These are phyloP conservation scores for Berberis thunbergii DNA, from an alignment of 164 flowering plant genomes.

Conservation along the genomic window DNA sequence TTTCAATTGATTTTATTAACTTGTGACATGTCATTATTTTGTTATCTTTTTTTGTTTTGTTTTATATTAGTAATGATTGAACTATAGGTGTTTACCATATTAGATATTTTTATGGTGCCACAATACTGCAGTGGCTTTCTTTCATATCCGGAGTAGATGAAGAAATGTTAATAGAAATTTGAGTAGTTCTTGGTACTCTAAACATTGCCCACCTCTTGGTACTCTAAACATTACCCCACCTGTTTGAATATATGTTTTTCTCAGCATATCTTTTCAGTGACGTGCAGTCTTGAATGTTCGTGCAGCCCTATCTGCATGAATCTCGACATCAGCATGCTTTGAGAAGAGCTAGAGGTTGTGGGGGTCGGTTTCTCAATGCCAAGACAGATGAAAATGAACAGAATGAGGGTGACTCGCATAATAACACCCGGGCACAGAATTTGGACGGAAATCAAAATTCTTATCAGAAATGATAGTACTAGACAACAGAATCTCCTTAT, in stretches of 20 bases:
- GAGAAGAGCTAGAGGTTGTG: constrained; percentile 69
- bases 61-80: too few species aligned
- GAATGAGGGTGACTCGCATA: constrained; percentile 26
- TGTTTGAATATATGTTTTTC: not conserved
- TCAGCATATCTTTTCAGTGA: not conserved
- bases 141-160: too few species aligned
- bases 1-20: too few species aligned
- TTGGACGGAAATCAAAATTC: constrained; percentile 21
- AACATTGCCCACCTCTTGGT: not conserved
- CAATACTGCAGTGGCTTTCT: too few species aligned
- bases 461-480: not conserved
- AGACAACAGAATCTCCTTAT: too few species aligned
- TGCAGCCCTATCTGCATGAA: constrained; percentile 93
- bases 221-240: not conserved
- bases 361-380: constrained; percentile 70
- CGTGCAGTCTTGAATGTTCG: not conserved
- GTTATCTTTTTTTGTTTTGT: too few species aligned
- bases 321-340: constrained; percentile 82
- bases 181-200: not conserved
- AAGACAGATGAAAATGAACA: constrained; percentile 47
- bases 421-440: constrained; percentile 38
- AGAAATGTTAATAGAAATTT: not conserved
- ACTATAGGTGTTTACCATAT: too few species aligned
- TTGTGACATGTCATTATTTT: too few species aligned
- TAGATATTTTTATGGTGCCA: too few species aligned